phyloP scores from a whole-genome alignment of 1,284 basidiomycete genomes.

The Volvariella surrecta region DNA sequence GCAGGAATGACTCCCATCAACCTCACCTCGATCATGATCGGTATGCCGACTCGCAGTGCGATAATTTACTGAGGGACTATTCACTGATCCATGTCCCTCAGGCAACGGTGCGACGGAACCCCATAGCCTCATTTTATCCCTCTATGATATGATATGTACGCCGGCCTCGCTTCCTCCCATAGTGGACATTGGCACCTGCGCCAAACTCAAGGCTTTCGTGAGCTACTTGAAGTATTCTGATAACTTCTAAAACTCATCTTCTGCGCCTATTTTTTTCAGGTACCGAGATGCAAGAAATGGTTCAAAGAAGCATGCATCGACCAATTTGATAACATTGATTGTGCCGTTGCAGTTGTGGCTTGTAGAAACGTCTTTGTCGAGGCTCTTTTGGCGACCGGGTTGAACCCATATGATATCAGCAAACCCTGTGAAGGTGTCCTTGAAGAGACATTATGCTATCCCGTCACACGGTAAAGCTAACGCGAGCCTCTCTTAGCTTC shows the following conservation, averaged over 20 bases:
- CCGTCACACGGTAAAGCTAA: constrained; percentile 31
- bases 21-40: constrained; percentile 74
- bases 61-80: neutral
- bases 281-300: constrained; percentile 43
- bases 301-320: constrained; percentile 35
- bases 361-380: constrained; percentile 28
- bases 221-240: constrained; percentile 9
- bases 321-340: constrained; percentile 42
- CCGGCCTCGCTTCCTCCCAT: constrained; percentile 35
- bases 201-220: constrained; percentile 9
- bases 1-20: constrained; percentile 68
- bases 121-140: constrained; percentile 30
- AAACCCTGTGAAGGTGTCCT: constrained; percentile 41
- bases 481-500: neutral
- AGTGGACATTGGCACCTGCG: constrained; percentile 14
- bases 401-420: constrained; percentile 58
- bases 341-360: constrained; percentile 39
- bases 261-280: constrained; percentile 15
- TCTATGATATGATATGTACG: constrained; percentile 44
- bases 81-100: constrained; percentile 16
- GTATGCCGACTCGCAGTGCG: constrained; percentile 27
- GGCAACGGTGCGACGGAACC: constrained; percentile 51
- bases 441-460: constrained; percentile 36
- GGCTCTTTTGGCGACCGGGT: constrained; percentile 25
- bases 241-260: constrained; percentile 7